Evolutionary conservation across 805 yeast species (phyloP).

Genomic region (Cyberlindnera veronae): DNA sequence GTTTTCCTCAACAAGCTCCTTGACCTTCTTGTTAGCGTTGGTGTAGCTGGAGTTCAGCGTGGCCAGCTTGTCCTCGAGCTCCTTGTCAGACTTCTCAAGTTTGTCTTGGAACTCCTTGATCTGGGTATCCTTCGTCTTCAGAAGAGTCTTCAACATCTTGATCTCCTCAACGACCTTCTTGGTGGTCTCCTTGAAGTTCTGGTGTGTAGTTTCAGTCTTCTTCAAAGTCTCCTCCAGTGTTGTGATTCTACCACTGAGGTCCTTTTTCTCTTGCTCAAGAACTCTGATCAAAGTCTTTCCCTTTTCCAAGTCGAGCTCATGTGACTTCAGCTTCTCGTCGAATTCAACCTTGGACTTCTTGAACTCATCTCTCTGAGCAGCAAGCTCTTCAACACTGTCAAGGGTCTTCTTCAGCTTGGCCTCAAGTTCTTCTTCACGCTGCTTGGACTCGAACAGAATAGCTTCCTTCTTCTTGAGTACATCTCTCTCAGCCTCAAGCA

Average conservation of each 20-base stretch:
- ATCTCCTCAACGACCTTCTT: conserved; percentile 30
- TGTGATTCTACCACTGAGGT: conserved; percentile 17
- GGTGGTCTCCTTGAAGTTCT: conserved; percentile 11
- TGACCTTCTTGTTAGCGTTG: conserved; percentile 35
- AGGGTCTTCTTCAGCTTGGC: conserved; percentile 24
- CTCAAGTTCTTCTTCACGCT: conserved; percentile 35
- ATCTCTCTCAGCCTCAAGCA: conserved; percentile 38
- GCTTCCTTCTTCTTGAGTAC: conserved; percentile 45
- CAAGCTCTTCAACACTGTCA: conserved; percentile 24
- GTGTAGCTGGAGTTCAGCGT: conserved; percentile 31
- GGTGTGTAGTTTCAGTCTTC: conserved; percentile 16
- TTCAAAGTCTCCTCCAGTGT: conserved; percentile 20
- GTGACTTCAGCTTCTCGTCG: conserved; percentile 22
- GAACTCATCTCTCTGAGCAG: conserved; percentile 26
- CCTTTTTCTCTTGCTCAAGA: conserved; percentile 23
- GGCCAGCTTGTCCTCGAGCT: conserved; percentile 34
- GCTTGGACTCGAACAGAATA: conserved; percentile 40
- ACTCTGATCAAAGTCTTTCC: conserved; percentile 22
- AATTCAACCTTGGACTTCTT: conserved; percentile 29
- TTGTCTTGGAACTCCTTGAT: conserved; percentile 31
- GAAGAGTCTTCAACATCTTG: conserved; percentile 25
- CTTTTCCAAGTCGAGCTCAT: conserved; percentile 27
- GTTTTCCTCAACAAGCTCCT: conserved; percentile 42
- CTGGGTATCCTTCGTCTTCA: conserved; percentile 33
- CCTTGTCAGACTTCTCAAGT: conserved; percentile 30